Percentiles rank a stretch among this genome's conserved stretches.
These are phyloP conservation scores for Aspergillus oerlinghausenensis DNA, from an alignment of 2,329 filamentous ascomycete genomes.

Conservation along the genomic window DNA sequence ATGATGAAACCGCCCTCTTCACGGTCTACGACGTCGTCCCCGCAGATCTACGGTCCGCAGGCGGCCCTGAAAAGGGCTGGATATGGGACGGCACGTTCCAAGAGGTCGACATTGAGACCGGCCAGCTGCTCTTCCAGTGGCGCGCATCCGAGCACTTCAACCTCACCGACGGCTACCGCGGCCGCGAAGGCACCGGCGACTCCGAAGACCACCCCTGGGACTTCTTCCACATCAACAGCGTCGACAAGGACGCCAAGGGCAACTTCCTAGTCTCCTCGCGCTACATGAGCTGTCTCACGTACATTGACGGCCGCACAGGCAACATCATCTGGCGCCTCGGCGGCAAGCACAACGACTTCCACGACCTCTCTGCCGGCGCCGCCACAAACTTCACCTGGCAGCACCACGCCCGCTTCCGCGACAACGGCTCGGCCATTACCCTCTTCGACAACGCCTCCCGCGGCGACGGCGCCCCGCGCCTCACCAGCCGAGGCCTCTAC, in stretches of 20 bases:
- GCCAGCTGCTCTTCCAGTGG: slow-evolving; percentile 46
- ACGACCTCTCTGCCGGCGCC: slow-evolving; percentile 36
- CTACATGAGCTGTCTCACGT: slow-evolving; percentile 32
- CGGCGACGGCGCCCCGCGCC: slow-evolving; percentile 14
- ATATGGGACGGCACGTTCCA: slow-evolving; percentile 42
- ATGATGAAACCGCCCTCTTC: slow-evolving; percentile 40
- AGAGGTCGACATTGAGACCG: slow-evolving; percentile 44
- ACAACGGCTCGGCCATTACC: slow-evolving; percentile 27
- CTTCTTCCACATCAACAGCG: slow-evolving; percentile 54
- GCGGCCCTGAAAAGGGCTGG: slow-evolving; percentile 35
- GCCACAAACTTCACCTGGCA: slow-evolving; percentile 50
- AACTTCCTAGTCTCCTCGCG: slow-evolving; percentile 44
- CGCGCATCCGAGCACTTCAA: slow-evolving; percentile 43
- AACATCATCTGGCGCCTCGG: slow-evolving; percentile 50
- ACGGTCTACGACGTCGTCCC: slow-evolving; percentile 37
- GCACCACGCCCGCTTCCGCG: slow-evolving; percentile 48
- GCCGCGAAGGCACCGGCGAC: slow-evolving; percentile 14
- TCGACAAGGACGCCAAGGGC: slow-evolving; percentile 47
- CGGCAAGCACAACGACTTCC: slow-evolving; percentile 43
- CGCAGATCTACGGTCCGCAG: slow-evolving; percentile 36
- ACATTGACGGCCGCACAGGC: slow-evolving; percentile 42
- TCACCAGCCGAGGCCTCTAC: slow-evolving; percentile 42
- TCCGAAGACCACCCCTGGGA: slow-evolving; percentile 40
- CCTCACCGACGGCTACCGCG: slow-evolving; percentile 19
- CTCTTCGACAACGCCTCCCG: slow-evolving; percentile 40